phyloP scores from a whole-genome alignment of 2,329 filamentous ascomycete genomes.

The Cordyceps farinosa region DNA sequence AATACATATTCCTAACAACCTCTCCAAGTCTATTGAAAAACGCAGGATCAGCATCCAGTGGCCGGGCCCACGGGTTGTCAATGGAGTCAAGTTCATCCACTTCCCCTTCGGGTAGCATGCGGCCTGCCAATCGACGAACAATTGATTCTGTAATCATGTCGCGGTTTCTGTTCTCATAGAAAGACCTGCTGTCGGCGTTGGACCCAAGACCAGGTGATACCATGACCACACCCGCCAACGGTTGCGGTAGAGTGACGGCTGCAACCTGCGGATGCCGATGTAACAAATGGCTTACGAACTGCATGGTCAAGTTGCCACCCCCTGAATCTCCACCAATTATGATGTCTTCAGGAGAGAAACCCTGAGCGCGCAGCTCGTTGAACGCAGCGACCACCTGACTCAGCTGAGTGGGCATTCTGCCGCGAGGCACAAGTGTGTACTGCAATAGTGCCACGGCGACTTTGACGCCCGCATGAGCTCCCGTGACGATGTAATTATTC shows the following conservation, averaged over 20 bases:
- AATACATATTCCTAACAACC: neutral
- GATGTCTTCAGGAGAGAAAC: conserved; percentile 29
- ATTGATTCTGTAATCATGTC: conserved; percentile 7
- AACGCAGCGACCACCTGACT: neutral
- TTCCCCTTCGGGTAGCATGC: conserved; percentile 1
- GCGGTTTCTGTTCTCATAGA: neutral
- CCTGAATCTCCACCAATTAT: conserved; percentile 34
- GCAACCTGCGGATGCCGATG: conserved; percentile 26
- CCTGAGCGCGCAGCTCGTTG: conserved; percentile 27
- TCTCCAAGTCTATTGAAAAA: neutral
- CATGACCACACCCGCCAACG: neutral
- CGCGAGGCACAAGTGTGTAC: conserved; percentile 32
- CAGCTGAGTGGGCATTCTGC: conserved; percentile 16
- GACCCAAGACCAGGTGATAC: conserved; percentile 22
- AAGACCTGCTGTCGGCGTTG: neutral
- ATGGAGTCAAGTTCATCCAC: neutral
- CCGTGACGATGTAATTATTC: conserved; percentile 23
- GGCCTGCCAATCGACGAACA: neutral
- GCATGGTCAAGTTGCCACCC: conserved; percentile 29
- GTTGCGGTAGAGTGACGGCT: neutral
- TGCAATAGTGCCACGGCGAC: conserved; percentile 32
- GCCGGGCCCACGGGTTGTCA: conserved; percentile 1
- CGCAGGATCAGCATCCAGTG: neutral
- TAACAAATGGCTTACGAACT: conserved; percentile 29
- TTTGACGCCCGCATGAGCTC: conserved; percentile 21